phyloP scores from a whole-genome alignment of 345 rosid genomes.

The Aquilaria malaccensis region DNA sequence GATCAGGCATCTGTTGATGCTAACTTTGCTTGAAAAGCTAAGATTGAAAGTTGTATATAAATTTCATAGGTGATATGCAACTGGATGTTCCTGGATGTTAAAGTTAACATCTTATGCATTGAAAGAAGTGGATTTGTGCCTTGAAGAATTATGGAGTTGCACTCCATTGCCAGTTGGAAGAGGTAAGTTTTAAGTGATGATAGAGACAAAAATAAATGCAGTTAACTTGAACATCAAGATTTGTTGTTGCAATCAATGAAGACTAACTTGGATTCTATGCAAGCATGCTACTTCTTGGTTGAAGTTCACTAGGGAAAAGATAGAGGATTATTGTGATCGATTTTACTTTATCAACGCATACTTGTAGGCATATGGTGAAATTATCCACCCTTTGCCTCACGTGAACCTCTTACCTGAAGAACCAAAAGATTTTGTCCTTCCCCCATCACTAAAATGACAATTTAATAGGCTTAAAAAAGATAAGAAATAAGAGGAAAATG shows the following conservation, averaged over 20 bases:
- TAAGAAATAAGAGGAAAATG: too few species aligned
- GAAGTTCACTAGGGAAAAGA: not conserved
- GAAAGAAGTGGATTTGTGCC: not conserved
- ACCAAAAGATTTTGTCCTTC: too few species aligned
- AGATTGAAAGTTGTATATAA: not conserved
- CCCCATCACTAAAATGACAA: too few species aligned
- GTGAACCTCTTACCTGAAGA: not conserved
- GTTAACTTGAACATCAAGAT: not conserved
- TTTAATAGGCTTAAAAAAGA: too few species aligned
- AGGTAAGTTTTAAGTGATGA: not conserved
- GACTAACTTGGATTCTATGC: not conserved
- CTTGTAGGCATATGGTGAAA: not conserved
- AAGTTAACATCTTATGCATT: not conserved
- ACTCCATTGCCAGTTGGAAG: not conserved
- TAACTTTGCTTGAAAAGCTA: not conserved
- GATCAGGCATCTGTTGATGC: not conserved
- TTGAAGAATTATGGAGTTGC: too few species aligned
- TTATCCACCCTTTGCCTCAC: not conserved
- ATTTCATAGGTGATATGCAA: not conserved
- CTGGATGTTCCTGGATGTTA: not conserved
- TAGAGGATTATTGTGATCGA: not conserved
- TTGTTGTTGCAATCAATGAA: not conserved
- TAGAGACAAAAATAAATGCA: not conserved
- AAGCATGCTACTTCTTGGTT: not conserved
- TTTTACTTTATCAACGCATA: not conserved